A percentile compares a stretch with the other conserved stretches of the same genome.
phyloP scores from a whole-genome alignment of 2,329 filamentous ascomycete genomes.

The Phyllosticta citribraziliensis region DNA sequence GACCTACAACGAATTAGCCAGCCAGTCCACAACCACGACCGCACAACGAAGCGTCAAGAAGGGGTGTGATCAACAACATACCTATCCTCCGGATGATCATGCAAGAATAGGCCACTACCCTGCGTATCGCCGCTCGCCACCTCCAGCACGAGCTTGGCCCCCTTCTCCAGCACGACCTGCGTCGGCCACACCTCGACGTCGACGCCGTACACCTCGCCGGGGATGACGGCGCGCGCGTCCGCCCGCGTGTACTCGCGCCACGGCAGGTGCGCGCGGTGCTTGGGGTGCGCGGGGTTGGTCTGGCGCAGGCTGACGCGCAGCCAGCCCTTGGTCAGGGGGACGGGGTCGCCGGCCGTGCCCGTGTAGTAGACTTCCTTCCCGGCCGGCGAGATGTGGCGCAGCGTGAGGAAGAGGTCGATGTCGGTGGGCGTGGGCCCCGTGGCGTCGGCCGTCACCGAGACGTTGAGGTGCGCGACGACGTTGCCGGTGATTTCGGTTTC shows the following conservation, averaged over 20 bases:
- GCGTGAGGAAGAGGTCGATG: slow-evolving; percentile 53
- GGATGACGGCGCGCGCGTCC: slow-evolving; percentile 46
- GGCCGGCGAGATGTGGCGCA: slow-evolving; percentile 46
- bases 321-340: slow-evolving; percentile 57
- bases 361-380: slow-evolving; percentile 55
- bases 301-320: slow-evolving; percentile 49
- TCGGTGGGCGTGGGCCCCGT: slow-evolving; percentile 38
- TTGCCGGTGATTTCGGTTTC: slow-evolving; percentile 64
- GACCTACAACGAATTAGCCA: slow-evolving; percentile 18
- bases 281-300: slow-evolving; percentile 40
- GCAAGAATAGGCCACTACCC: slow-evolving; percentile 48
- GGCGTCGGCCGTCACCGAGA: slow-evolving; percentile 41
- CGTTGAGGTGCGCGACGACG: slow-evolving; percentile 52
- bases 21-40: neutral
- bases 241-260: slow-evolving; percentile 49
- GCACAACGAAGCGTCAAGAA: neutral
- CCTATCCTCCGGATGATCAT: slow-evolving; percentile 42
- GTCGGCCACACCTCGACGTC: slow-evolving; percentile 59
- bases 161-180: slow-evolving; percentile 46
- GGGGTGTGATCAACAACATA: slow-evolving; percentile 15
- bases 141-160: slow-evolving; percentile 47
- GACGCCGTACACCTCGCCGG: slow-evolving; percentile 47
- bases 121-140: slow-evolving; percentile 47
- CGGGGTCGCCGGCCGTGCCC: slow-evolving; percentile 53
- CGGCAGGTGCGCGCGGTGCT: slow-evolving; percentile 46